Percentiles rank a stretch among this genome's conserved stretches.
Evolutionary conservation across 1,284 basidiomycete species (phyloP).

Genomic region (Coriolopsis trogii): DNA sequence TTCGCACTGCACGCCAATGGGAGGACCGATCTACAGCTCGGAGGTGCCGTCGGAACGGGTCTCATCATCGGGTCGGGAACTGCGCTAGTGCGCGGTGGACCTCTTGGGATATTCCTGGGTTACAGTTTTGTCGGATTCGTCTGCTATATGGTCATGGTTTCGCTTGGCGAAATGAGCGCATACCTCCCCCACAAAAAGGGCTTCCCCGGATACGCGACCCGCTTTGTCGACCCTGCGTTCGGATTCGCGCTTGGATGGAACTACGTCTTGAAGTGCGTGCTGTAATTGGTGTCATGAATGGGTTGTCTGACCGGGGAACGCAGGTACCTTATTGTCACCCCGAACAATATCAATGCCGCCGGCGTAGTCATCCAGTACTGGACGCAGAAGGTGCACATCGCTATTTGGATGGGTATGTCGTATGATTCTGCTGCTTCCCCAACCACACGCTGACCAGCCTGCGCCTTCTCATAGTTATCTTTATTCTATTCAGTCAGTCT

Average conservation of each 20-base stretch:
- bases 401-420: constrained; percentile 59
- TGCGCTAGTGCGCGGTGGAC: constrained; percentile 56
- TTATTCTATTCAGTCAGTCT: constrained; percentile 55
- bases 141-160: constrained; percentile 54
- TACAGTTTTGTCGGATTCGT: constrained; percentile 58
- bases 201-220: constrained; percentile 49
- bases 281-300: not conserved
- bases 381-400: constrained; percentile 54
- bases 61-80: constrained; percentile 75
- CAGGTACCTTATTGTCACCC: constrained; percentile 38
- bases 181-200: constrained; percentile 45
- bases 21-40: constrained; percentile 42
- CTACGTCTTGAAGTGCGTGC: constrained; percentile 34
- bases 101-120: constrained; percentile 52
- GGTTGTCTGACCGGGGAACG: not conserved
- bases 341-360: constrained; percentile 50
- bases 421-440: not conserved
- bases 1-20: not conserved
- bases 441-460: constrained; percentile 3
- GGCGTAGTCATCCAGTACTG: constrained; percentile 66
- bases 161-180: constrained; percentile 42
- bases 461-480: constrained; percentile 45
- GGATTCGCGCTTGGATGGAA: constrained; percentile 49
- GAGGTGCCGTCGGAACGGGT: constrained; percentile 71
- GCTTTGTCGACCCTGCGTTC: constrained; percentile 53